Conservation (phyloP, 2,329 filamentous ascomycete genomes). For the Penicillium polonicum region DNA sequence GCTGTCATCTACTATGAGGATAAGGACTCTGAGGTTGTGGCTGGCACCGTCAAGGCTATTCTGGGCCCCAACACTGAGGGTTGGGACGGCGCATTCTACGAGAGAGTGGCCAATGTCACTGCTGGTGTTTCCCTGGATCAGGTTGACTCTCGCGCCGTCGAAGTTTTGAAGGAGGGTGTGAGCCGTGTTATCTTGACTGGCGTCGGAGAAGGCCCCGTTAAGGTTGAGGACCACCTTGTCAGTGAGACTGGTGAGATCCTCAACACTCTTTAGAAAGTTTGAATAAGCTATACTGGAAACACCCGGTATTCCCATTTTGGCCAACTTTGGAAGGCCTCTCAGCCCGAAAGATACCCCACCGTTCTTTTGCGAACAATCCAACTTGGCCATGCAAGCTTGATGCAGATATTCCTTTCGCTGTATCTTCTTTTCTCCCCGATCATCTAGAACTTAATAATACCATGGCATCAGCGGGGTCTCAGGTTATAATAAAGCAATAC, state of each 20-base stretch:
- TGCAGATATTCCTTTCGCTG: conserved; percentile 17
- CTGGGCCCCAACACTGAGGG: conserved; percentile 62
- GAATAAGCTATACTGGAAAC: conserved; percentile 2
- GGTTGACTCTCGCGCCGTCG: conserved; percentile 53
- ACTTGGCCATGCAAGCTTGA: conserved; percentile 15
- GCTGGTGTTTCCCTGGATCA: conserved; percentile 61
- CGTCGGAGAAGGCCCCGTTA: conserved; percentile 84
- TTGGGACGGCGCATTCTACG: conserved; percentile 58
- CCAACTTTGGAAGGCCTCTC: neutral
- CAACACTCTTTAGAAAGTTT: conserved; percentile 19
- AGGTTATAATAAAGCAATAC: neutral
- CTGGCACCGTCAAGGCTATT: conserved; percentile 73
- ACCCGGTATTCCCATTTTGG: conserved; percentile 14
- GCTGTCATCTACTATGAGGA: conserved; percentile 94
- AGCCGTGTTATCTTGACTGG: conserved; percentile 86
- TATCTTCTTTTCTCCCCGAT: conserved; percentile 12
- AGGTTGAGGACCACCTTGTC: conserved; percentile 74
- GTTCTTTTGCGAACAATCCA: conserved; percentile 14
- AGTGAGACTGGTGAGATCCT: conserved; percentile 60
- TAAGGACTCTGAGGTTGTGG: conserved; percentile 68
- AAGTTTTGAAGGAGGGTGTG: conserved; percentile 72
- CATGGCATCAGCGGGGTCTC: neutral
- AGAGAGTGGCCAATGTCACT: conserved; percentile 52
- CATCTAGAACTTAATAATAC: conserved; percentile 19
- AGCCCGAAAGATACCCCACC: conserved; percentile 25